Percentiles rank a stretch among this genome's conserved stretches.
Evolutionary conservation across 2,329 filamentous ascomycete species (phyloP).

Genomic region (Nothophoma quercina): DNA sequence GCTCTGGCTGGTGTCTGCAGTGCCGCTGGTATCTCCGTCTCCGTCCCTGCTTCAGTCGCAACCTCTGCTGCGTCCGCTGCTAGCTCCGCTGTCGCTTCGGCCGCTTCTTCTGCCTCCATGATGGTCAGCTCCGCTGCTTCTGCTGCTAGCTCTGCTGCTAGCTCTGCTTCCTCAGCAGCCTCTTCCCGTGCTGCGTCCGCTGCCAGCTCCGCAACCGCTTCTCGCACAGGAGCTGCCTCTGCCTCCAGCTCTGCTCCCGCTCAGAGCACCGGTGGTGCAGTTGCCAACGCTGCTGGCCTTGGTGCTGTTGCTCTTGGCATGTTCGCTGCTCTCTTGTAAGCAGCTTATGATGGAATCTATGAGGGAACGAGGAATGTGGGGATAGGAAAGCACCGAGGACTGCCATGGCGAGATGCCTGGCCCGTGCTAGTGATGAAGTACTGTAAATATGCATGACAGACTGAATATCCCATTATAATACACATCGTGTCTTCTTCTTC

Average conservation of each 20-base stretch:
- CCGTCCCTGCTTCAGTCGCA: slow-evolving; percentile 28
- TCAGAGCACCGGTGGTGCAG: slow-evolving; percentile 31
- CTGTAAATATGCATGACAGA: slow-evolving; percentile 12
- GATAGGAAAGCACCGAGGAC: slow-evolving; percentile 13
- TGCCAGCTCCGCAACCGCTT: slow-evolving; percentile 10
- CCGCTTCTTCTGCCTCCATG: slow-evolving; percentile 1
- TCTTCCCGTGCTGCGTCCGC: slow-evolving; percentile 1
- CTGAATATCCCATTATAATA: slow-evolving; percentile 11
- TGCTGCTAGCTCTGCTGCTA: slow-evolving; percentile 6
- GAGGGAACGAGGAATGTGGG: neutral
- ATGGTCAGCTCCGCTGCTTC: slow-evolving; percentile 6
- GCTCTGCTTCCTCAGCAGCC: slow-evolving; percentile 9
- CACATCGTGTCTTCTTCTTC: neutral
- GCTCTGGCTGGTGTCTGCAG: slow-evolving; percentile 41
- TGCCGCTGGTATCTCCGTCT: slow-evolving; percentile 34
- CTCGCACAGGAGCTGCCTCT: slow-evolving; percentile 5
- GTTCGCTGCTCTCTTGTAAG: slow-evolving; percentile 27
- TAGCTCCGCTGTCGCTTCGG: slow-evolving; percentile 11
- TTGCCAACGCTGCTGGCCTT: slow-evolving; percentile 27
- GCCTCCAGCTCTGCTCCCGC: slow-evolving; percentile 15
- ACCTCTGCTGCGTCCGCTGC: slow-evolving; percentile 18
- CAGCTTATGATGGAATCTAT: neutral
- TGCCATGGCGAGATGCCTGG: slow-evolving; percentile 10
- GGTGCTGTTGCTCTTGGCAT: slow-evolving; percentile 26
- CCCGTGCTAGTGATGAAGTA: slow-evolving; percentile 9